Evolutionary conservation across 192 early-diverging fungal genomes (phyloP), one percentile per base, ranked within the genome.

Genomic region (Chytriomyces sp.): DNA sequence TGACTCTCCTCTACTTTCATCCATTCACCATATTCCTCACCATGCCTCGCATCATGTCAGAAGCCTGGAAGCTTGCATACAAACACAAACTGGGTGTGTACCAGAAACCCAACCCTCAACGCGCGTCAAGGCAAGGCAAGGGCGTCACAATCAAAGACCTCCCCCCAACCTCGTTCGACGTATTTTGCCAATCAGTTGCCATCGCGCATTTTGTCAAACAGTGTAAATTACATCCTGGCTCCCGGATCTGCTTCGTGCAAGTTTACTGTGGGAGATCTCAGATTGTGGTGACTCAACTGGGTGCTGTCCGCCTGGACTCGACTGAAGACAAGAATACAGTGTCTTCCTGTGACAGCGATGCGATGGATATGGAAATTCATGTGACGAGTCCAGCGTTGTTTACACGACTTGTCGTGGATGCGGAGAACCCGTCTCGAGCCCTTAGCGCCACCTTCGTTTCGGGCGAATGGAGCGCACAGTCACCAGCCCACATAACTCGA

Each of bases 21-120:
- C 81, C 85, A 22, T 30, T 85, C 38, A 82, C 74, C 0, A 70
- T 75, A 8, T 88, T 88, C 41, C 61, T 88, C 40, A 88, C 86
- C 25, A 40, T 88, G 56, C 86, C 86, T 8, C 53, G 86, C 1
- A 88, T 88, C 70, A 70, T 88, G 70, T 70, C 73, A 33, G 77
- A 88, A 63, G 85, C 86, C 28, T 79, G 52, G 31, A 65, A 64
- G 34, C 60, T 88, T 17, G 76, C 79, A 22, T 88, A 86, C 60
- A 4, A 12, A 7, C 76, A 86, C 49, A 59, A 60, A 25, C 52
- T 88, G 56, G 40, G 49, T 10, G 66, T 88, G n/a, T 88, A 82
- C 59, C 86, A 78, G 49, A 75, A 80, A 72, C 86, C 86, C 6
- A 63, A 55, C 32, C 81, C 79, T 30, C 32, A 52, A 19, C n/a